A percentile compares a stretch with the other conserved stretches of the same genome.
Conservation (phyloP, 2,329 filamentous ascomycete species). For the Pyrenochaeta sp. region DNA sequence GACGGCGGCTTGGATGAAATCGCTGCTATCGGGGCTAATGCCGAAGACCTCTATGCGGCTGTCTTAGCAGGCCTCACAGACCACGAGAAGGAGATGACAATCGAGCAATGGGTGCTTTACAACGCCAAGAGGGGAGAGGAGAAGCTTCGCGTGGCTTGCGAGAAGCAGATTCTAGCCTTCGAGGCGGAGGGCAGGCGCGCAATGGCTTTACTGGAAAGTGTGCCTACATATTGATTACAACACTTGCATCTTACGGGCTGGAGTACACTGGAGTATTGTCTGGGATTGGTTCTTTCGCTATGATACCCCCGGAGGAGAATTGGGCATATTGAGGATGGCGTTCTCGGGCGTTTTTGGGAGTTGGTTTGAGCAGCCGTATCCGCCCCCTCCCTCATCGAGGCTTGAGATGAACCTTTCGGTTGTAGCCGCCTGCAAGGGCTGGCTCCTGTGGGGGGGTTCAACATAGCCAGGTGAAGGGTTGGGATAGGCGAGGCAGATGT, state of each 20-base stretch:
- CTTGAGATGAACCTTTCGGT: constrained; percentile 28
- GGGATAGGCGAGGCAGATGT: constrained; percentile 11
- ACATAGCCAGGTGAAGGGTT: constrained; percentile 25
- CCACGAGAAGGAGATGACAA: constrained; percentile 86
- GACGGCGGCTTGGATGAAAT: constrained; percentile 45
- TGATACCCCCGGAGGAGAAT: constrained; percentile 30
- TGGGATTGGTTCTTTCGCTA: constrained; percentile 22
- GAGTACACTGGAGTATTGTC: constrained; percentile 11
- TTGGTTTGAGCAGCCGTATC: constrained; percentile 8
- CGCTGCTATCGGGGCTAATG: constrained; percentile 19
- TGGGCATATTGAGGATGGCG: constrained; percentile 4
- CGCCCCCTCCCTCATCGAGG: constrained; percentile 12
- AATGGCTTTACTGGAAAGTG: constrained; percentile 75
- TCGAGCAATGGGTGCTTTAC: constrained; percentile 89
- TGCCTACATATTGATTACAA: constrained; percentile 24
- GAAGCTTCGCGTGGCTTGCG: constrained; percentile 80
- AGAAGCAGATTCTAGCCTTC: constrained; percentile 81
- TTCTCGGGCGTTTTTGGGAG: constrained; percentile 9
- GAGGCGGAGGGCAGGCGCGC: constrained; percentile 83
- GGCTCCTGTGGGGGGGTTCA: constrained; percentile 25
- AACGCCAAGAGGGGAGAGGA: constrained; percentile 84
- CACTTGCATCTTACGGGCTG: constrained; percentile 7
- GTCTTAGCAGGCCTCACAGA: constrained; percentile 71
- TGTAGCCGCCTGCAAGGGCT: constrained; percentile 31
- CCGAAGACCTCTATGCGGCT: constrained; percentile 56